Conservation (phyloP, 805 yeast species). For the Candida vartiovaarae region DNA sequence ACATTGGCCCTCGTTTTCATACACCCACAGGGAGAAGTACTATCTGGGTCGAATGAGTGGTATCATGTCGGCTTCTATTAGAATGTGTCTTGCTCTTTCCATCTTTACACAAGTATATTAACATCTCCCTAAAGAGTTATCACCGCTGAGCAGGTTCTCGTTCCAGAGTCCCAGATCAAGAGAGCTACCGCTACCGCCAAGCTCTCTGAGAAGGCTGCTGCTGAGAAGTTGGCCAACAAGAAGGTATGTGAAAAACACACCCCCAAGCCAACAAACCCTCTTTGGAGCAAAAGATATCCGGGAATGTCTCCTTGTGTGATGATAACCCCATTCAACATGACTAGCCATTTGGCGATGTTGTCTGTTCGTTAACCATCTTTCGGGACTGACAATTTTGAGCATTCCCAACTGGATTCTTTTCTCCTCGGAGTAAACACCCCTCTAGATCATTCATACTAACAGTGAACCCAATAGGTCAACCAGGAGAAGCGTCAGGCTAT, state of each 20-base stretch:
- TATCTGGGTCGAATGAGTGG: constrained; percentile 24
- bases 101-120: constrained; percentile 8
- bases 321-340: constrained; percentile 45
- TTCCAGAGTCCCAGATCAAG: constrained; percentile 84
- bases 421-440: neutral
- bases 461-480: constrained; percentile 31
- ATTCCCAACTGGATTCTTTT: neutral
- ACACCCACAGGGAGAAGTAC: constrained; percentile 13
- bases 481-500: constrained; percentile 59
- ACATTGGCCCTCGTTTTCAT: neutral
- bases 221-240: constrained; percentile 71
- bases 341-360: constrained; percentile 64
- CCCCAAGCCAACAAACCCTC: constrained; percentile 16
- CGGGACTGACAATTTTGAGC: constrained; percentile 49
- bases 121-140: constrained; percentile 20
- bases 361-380: constrained; percentile 72
- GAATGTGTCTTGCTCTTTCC: constrained; percentile 28
- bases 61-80: constrained; percentile 22
- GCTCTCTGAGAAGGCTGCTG: constrained; percentile 70
- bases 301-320: constrained; percentile 25
- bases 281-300: neutral
- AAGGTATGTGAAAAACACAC: constrained; percentile 53
- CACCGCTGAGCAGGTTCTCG: constrained; percentile 34
- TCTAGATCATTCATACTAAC: constrained; percentile 8
- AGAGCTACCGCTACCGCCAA: constrained; percentile 73